Evolutionary conservation across 805 yeast species (phyloP), one percentile per base, ranked within the genome.

Genomic region (Candida hispaniensis): DNA sequence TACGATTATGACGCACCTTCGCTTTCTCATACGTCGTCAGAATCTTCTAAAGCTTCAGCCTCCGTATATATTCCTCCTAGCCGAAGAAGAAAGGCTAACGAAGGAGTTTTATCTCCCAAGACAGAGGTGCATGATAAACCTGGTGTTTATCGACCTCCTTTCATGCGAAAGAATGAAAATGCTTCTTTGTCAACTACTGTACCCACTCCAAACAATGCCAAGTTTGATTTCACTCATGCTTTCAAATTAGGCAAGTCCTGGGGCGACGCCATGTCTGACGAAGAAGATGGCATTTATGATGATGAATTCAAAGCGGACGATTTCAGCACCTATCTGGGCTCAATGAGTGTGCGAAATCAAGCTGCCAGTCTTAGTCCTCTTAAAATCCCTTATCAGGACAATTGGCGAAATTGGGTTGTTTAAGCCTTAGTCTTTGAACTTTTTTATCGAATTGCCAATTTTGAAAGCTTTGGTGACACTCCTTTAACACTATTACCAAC

Each of bases 221-320:
- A 43, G 41, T n/a, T 44, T 50, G 19, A 32, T 39, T 29, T 29
- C 35, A 13, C 39, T 18, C 27, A 26, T 35, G 28, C 30, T 24
- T 35, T 47, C 34, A 49, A 49, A 41, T 45, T 50, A 21, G 50
- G 51, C 34, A 48, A 47, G 43, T 46, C 49, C 29, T 50, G 55
- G 55, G 30, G 50, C 26, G 54, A 50, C 30, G 19, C 47, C 23
- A 48, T 41, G 22, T 39, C 46, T 26, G 52, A 48, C 8, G 51
- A 48, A 27, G 53, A 47, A 29, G 50, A 44, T 18, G 47, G 47
- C 29, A 46, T 41, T 19, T 38, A 35, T 29, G 41, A 42, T 18
- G 35, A 30, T 19, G 28, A 32, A 17, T 27, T 23, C 18, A 21
- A 32, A 14, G 27, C 24, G 14, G 18, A 32, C 21, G 36, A 32